These are phyloP conservation scores for Ophiostoma sp. DNA, from an alignment of 2,329 filamentous ascomycete genomes.

Conservation along the genomic window DNA sequence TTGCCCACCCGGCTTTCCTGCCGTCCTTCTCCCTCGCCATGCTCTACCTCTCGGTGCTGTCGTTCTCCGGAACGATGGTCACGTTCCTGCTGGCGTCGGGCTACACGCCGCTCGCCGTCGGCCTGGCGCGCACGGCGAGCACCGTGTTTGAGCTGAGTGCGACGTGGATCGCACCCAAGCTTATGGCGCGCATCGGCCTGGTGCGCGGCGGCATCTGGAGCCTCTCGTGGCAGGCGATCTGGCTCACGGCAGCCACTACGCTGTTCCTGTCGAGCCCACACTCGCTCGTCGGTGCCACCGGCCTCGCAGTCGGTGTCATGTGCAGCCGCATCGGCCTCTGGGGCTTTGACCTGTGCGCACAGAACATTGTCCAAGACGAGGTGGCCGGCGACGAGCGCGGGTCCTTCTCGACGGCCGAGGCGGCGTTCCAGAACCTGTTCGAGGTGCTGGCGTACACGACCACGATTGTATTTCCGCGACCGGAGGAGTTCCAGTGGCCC, in stretches of 20 bases:
- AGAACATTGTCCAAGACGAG: slow-evolving; percentile 57
- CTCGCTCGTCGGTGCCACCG: slow-evolving; percentile 39
- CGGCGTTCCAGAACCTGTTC: slow-evolving; percentile 62
- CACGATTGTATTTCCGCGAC: slow-evolving; percentile 59
- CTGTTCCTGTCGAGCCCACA: slow-evolving; percentile 37
- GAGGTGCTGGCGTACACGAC: slow-evolving; percentile 61
- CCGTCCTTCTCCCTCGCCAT: slow-evolving; percentile 55
- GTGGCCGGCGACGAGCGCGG: slow-evolving; percentile 55
- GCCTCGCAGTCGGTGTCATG: slow-evolving; percentile 46
- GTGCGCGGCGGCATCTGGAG: slow-evolving; percentile 67
- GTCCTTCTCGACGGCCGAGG: slow-evolving; percentile 62
- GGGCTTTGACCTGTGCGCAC: slow-evolving; percentile 56
- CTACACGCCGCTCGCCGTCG: slow-evolving; percentile 47
- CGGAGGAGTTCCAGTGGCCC: slow-evolving; percentile 60
- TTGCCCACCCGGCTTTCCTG: slow-evolving; percentile 51
- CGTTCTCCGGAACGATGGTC: slow-evolving; percentile 57
- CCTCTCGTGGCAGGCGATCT: slow-evolving; percentile 60
- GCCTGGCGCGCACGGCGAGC: slow-evolving; percentile 47
- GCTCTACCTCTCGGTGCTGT: slow-evolving; percentile 57
- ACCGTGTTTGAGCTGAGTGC: slow-evolving; percentile 54
- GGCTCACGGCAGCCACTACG: slow-evolving; percentile 42
- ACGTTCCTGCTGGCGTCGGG: slow-evolving; percentile 55
- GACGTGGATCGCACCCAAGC: slow-evolving; percentile 53
- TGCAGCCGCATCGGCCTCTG: slow-evolving; percentile 56
- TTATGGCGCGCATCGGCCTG: slow-evolving; percentile 51